phyloP scores from a whole-genome alignment of 1,284 basidiomycete genomes.

The Ustilago trichophora region DNA sequence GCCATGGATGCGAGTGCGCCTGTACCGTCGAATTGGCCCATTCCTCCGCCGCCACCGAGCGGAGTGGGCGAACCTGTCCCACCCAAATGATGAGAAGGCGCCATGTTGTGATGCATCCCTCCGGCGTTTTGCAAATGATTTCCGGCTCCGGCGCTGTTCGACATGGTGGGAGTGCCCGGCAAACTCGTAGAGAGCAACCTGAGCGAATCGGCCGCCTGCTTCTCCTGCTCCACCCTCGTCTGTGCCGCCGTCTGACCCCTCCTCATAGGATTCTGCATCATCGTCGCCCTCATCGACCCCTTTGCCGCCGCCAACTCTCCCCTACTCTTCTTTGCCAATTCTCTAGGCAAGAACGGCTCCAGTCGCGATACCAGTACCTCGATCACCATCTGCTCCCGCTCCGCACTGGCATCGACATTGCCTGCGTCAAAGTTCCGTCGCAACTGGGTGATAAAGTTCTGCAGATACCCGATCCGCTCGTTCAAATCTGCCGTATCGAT shows the following conservation, averaged over 20 bases:
- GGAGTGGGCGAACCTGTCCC: conserved; percentile 11
- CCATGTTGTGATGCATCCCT: conserved; percentile 12
- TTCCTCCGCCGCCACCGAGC: conserved; percentile 8
- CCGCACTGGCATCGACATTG: conserved; percentile 45
- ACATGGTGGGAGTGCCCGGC: conserved; percentile 40
- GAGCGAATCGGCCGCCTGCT: conserved; percentile 43
- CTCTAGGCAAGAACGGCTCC: conserved; percentile 36
- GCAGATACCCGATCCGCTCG: conserved; percentile 41
- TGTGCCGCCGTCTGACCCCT: conserved; percentile 10
- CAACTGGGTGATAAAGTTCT: conserved; percentile 43
- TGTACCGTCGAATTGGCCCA: conserved; percentile 4
- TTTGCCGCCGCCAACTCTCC: conserved; percentile 44
- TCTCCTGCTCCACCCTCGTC: conserved; percentile 34
- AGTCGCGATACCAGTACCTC: conserved; percentile 40
- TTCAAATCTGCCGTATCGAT: conserved; percentile 36
- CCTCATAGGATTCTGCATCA: conserved; percentile 33
- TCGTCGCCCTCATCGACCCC: conserved; percentile 38
- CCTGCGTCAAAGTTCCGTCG: conserved; percentile 43
- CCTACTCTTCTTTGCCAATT: conserved; percentile 23
- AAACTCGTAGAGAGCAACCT: conserved; percentile 28
- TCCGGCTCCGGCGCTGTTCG: conserved; percentile 1
- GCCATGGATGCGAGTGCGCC: background rate
- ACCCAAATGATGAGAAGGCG: conserved; percentile 16
- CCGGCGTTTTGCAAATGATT: background rate
- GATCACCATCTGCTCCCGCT: conserved; percentile 48